Conservation (phyloP, 352 stramenopile genomes). For the Globisporangium alternatum region DNA sequence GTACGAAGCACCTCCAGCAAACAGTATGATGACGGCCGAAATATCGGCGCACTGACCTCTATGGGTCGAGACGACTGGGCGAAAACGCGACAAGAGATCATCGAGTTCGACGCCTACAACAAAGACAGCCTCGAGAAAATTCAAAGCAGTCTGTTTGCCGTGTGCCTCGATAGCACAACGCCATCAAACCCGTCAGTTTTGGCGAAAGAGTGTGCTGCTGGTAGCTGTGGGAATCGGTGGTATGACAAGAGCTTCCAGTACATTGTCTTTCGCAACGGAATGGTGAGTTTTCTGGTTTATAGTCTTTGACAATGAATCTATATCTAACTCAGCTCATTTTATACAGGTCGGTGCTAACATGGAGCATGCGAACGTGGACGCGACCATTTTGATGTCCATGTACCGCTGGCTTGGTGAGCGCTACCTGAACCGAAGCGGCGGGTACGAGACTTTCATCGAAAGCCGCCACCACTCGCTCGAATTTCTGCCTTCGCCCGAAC, state of each 20-base stretch:
- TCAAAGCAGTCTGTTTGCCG: slow-evolving; percentile 84
- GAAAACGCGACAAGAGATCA: slow-evolving; percentile 64
- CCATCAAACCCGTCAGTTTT: slow-evolving; percentile 44
- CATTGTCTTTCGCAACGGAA: slow-evolving; percentile 92
- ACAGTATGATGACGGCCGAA: slow-evolving; percentile 25
- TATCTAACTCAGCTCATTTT: neutral
- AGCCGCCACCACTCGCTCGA: slow-evolving; percentile 46
- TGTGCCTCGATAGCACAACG: slow-evolving; percentile 83
- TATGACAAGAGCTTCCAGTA: slow-evolving; percentile 97
- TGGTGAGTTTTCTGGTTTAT: slow-evolving; percentile 20
- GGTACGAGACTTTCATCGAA: slow-evolving; percentile 66
- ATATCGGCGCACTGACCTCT: slow-evolving; percentile 87
- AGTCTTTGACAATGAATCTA: neutral
- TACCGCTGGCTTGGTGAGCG: slow-evolving; percentile 59
- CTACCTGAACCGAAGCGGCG: slow-evolving; percentile 56
- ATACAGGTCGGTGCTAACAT: slow-evolving; percentile 83
- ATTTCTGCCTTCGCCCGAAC: slow-evolving; percentile 56
- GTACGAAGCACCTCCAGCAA: neutral
- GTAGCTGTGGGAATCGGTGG: slow-evolving; percentile 86
- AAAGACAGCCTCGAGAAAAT: slow-evolving; percentile 76
- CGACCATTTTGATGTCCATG: slow-evolving; percentile 79
- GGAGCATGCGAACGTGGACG: slow-evolving; percentile 95
- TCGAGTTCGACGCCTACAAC: slow-evolving; percentile 39
- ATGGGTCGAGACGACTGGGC: slow-evolving; percentile 89
- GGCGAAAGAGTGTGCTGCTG: slow-evolving; percentile 50